Evolutionary conservation across 73 alveolate genomes (phyloP).

Genomic region (Uronychia binucleata): DNA sequence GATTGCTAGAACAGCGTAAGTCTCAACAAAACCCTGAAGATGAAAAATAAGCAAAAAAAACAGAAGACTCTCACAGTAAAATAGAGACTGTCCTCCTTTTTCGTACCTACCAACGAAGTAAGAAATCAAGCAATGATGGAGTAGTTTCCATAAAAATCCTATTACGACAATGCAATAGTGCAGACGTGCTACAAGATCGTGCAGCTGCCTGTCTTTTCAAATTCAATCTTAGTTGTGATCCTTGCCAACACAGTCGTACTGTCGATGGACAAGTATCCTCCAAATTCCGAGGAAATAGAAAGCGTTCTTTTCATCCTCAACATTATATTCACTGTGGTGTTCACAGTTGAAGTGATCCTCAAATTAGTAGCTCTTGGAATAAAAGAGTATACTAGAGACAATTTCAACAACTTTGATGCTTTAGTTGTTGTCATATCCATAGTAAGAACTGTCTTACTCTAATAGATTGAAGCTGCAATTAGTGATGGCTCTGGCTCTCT

Average conservation of each 20-base stretch:
- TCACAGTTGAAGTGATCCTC: slow-evolving; percentile 58
- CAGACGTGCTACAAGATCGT: not conserved
- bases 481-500: slow-evolving; percentile 6
- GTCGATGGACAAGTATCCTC: slow-evolving; percentile 55
- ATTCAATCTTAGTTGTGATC: slow-evolving; percentile 27
- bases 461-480: slow-evolving; percentile 33
- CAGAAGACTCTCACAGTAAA: not conserved
- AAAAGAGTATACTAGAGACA: slow-evolving; percentile 60
- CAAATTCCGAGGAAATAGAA: slow-evolving; percentile 1
- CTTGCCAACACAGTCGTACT: slow-evolving; percentile 57
- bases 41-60: too few relatives aligned
- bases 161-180: not conserved
- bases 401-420: slow-evolving; percentile 73
- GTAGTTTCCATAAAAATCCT: not conserved
- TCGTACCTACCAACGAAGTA: not conserved
- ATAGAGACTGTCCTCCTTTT: not conserved
- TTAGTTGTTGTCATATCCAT: slow-evolving; percentile 56
- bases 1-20: too few relatives aligned
- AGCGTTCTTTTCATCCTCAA: slow-evolving; percentile 6
- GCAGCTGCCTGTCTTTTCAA: slow-evolving; percentile 8
- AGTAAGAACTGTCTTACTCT: not conserved
- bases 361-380: slow-evolving; percentile 70
- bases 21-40: too few relatives aligned
- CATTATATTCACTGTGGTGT: slow-evolving; percentile 31
- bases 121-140: not conserved